Conservation (phyloP, 2,329 filamentous ascomycete species). For the Fusarium newnesense region DNA sequence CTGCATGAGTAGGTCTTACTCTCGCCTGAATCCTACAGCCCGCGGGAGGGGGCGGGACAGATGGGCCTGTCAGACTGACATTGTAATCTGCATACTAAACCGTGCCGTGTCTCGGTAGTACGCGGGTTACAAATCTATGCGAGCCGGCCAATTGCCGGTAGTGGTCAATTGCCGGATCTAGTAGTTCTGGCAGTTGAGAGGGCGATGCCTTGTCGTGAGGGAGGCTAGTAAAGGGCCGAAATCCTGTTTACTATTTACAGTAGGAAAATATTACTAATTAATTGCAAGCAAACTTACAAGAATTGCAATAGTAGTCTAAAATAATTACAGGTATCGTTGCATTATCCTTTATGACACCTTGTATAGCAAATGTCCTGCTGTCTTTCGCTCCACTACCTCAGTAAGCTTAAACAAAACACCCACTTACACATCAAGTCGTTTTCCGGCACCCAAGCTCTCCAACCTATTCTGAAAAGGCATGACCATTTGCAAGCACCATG, state of each 20-base stretch:
- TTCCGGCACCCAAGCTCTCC: too few relatives aligned
- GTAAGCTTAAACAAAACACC: neutral
- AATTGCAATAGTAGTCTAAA: neutral
- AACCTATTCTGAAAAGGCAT: neutral
- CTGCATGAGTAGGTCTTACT: neutral
- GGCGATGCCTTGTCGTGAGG: accelerated
- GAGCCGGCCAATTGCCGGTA: neutral
- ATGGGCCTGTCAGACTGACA: neutral
- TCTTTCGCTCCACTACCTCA: neutral
- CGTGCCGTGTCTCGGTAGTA: neutral
- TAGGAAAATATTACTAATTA: accelerated
- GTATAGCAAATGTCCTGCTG: too few relatives aligned
- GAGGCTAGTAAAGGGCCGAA: accelerated
- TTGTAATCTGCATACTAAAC: neutral
- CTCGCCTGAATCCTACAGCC: neutral
- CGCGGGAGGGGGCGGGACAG: neutral
- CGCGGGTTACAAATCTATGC: neutral
- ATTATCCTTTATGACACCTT: neutral
- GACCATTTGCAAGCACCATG: neutral
- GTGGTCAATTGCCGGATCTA: neutral
- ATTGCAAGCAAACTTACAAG: accelerated
- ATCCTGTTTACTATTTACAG: too few relatives aligned
- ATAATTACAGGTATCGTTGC: accelerated
- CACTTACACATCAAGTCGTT: neutral
- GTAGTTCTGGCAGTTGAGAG: too few relatives aligned